Evolutionary conservation across 192 early-diverging fungal species (phyloP), one percentile per base, ranked within the genome.

Genomic region (Phycomyces nitens): DNA sequence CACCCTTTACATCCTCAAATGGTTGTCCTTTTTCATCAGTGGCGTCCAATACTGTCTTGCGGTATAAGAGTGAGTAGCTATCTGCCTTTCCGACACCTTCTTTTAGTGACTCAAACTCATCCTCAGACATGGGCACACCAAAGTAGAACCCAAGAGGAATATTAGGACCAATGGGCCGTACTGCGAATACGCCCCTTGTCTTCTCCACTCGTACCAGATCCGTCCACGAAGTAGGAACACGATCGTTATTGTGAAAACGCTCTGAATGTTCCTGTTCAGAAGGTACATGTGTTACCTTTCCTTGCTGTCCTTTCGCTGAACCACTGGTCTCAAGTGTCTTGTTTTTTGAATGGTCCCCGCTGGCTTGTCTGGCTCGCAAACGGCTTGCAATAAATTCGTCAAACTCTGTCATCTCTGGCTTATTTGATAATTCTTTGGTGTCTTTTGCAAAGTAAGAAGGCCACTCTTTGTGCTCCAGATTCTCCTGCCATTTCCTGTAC

Each of bases 41-140:
- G 0, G 93, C 94, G 69, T 96, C 94, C 11, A 96, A 70, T 0
- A 96, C 89, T 0, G 89, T 96, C 14, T 87, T 83, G 16, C 91
- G 82, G 66, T 94, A 96, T 83, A 90, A 90, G 68, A 95, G 87
- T 1, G 94, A 87, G n/a, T n/a, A 47, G 44, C 5, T 18, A 47
- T 47, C 88, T 6, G 94, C 82, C 49, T 80, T 27, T 0, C 92
- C 93, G 12, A 88, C 77, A 12, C 79, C 77, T 40, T 94, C 92
- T 64, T 96, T 96, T 12, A 86, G 65, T 1, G 82, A 84, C 74
- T 96, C 94, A 72, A 93, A 96, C 62, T 96, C 94, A 64, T 92
- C 90, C 72, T 95, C 94, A 3, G 90, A 90, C 88, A 92, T 96
- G 5, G 94, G 94, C 7, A 95, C 91, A 34, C 94, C 94, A 80